These are phyloP conservation scores for Ceratobasidium sp. DNA, from an alignment of 1,284 basidiomycete species.

Conservation along the genomic window DNA sequence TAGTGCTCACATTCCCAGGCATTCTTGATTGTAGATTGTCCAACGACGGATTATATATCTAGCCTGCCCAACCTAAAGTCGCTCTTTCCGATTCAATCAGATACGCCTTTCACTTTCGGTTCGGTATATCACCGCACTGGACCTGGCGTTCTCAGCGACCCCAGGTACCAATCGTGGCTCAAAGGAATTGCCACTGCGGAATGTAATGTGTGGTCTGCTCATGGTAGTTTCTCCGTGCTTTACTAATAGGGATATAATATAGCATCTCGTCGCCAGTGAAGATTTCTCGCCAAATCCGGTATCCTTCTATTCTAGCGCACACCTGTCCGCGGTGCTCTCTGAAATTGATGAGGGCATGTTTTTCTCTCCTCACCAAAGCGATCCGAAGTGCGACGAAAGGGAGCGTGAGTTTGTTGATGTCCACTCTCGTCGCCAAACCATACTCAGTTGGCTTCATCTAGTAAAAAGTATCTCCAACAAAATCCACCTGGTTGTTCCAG, in stretches of 20 bases:
- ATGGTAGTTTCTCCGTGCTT: background rate
- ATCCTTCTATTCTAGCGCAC: slow-evolving; percentile 77
- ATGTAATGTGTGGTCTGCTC: slow-evolving; percentile 14
- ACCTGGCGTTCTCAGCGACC: slow-evolving; percentile 69
- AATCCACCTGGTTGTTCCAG: slow-evolving; percentile 52
- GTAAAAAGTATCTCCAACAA: slow-evolving; percentile 59
- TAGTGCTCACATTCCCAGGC: slow-evolving; percentile 52
- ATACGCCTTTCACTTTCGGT: slow-evolving; percentile 53
- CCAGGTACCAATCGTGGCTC: slow-evolving; percentile 76
- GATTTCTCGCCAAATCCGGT: slow-evolving; percentile 68
- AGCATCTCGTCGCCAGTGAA: slow-evolving; percentile 75
- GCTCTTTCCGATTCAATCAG: slow-evolving; percentile 55
- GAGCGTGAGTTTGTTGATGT: slow-evolving; percentile 9
- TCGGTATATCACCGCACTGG: slow-evolving; percentile 73
- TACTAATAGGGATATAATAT: slow-evolving; percentile 35
- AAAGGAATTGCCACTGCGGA: slow-evolving; percentile 44
- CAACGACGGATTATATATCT: slow-evolving; percentile 65
- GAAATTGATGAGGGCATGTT: slow-evolving; percentile 79
- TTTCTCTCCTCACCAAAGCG: slow-evolving; percentile 65
- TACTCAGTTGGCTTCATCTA: slow-evolving; percentile 43
- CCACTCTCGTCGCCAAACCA: slow-evolving; percentile 49
- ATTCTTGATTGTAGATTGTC: slow-evolving; percentile 66
- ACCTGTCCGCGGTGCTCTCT: slow-evolving; percentile 73
- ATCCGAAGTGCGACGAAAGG: slow-evolving; percentile 52
- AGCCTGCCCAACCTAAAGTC: slow-evolving; percentile 60